Percentiles rank a stretch among this genome's conserved stretches.
Evolutionary conservation across 2,329 filamentous ascomycete species (phyloP).

Genomic region (Ciborinia camelliae): DNA sequence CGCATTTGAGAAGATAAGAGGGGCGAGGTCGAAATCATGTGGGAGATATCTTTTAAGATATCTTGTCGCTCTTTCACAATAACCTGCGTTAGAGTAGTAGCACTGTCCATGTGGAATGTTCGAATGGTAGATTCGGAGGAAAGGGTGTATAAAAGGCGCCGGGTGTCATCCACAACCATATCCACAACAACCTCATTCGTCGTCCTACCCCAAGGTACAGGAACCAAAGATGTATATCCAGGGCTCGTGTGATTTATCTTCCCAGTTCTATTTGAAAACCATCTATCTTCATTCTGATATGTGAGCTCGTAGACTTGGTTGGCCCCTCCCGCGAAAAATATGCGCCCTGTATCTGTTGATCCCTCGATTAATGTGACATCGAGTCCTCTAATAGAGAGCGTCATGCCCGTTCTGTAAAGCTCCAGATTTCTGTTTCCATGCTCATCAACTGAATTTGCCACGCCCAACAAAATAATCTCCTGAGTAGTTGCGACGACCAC

Average conservation of each 20-base stretch:
- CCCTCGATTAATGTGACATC: conserved; percentile 76
- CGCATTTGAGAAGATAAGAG: conserved; percentile 66
- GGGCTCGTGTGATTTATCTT: conserved; percentile 85
- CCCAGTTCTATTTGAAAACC: conserved; percentile 85
- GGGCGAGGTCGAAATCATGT: conserved; percentile 74
- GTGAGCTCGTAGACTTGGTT: conserved; percentile 91
- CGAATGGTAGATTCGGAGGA: conserved; percentile 86
- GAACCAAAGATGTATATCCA: conserved; percentile 63
- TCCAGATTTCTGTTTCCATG: conserved; percentile 70
- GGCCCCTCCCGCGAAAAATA: conserved; percentile 85
- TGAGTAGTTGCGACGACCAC: conserved; percentile 82
- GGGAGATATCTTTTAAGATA: conserved; percentile 71
- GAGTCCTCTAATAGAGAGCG: conserved; percentile 69
- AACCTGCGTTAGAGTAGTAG: conserved; percentile 58
- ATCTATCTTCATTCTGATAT: conserved; percentile 95
- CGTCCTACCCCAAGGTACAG: conserved; percentile 48
- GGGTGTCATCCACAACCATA: conserved; percentile 83
- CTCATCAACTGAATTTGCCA: conserved; percentile 64
- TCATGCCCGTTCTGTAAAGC: conserved; percentile 87
- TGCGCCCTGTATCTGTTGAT: conserved; percentile 74
- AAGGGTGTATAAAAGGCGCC: conserved; percentile 85
- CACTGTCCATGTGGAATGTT: conserved; percentile 78
- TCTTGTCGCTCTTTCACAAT: conserved; percentile 60
- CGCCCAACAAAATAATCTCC: conserved; percentile 83
- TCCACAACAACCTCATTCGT: conserved; percentile 65